phyloP scores from a whole-genome alignment of 83 land plant species.

The Picea abies region DNA sequence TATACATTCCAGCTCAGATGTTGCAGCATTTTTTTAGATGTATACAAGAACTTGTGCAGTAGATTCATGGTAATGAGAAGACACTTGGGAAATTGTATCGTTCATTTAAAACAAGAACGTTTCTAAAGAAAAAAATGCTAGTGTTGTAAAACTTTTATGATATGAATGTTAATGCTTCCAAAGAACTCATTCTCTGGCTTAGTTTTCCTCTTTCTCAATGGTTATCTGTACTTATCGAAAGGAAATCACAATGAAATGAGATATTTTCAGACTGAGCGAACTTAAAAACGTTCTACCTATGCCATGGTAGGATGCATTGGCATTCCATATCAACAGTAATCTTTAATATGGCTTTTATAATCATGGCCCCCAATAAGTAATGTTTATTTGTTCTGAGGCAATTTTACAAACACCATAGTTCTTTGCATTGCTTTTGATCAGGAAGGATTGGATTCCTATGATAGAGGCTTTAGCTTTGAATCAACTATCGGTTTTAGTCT shows the following conservation, averaged over 20 bases:
- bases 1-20: neutral
- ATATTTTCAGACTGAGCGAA: neutral
- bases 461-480: neutral
- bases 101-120: neutral
- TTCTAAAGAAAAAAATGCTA: neutral
- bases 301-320: neutral
- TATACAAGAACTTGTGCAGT: constrained; percentile 2
- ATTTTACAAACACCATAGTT: neutral
- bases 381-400: neutral
- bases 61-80: neutral
- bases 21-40: neutral
- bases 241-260: neutral
- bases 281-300: neutral
- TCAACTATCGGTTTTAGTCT: neutral
- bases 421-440: neutral
- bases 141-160: neutral
- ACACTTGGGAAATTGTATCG: neutral
- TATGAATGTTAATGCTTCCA: neutral
- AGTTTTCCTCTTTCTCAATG: neutral
- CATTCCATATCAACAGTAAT: neutral
- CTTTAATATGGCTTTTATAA: neutral
- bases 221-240: neutral
- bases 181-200: neutral
- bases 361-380: neutral
- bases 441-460: neutral